These are phyloP conservation scores for Sordariomycetes sp. DNA, from an alignment of 2,329 filamentous ascomycete species.

Conservation along the genomic window DNA sequence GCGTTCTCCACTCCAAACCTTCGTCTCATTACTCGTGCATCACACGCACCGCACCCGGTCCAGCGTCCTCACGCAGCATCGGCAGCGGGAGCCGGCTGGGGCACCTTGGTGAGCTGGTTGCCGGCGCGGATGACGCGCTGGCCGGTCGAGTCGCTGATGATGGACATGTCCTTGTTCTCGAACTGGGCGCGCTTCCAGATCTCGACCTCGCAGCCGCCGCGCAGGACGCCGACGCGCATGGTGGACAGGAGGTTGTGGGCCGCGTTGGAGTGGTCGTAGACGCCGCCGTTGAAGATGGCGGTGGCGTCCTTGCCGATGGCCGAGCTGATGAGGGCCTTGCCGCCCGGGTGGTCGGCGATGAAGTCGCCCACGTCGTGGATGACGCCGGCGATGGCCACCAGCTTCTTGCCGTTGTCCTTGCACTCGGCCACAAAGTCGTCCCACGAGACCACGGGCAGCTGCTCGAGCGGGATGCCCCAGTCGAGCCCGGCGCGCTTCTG, in stretches of 20 bases:
- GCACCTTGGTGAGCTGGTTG: slow-evolving; percentile 72
- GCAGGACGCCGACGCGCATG: slow-evolving; percentile 79
- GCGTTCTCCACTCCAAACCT: not conserved
- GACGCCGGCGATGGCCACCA: slow-evolving; percentile 71
- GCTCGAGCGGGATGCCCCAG: slow-evolving; percentile 78
- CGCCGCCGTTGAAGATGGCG: slow-evolving; percentile 84
- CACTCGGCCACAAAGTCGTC: slow-evolving; percentile 72
- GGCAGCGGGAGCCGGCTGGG: slow-evolving; percentile 69
- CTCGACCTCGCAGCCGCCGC: slow-evolving; percentile 80
- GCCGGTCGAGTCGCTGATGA: slow-evolving; percentile 70
- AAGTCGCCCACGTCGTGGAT: slow-evolving; percentile 79
- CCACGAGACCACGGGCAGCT: slow-evolving; percentile 78
- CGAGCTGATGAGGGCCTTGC: slow-evolving; percentile 73
- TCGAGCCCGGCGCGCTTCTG: slow-evolving; percentile 73
- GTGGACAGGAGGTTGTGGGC: slow-evolving; percentile 82
- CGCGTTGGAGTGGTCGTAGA: slow-evolving; percentile 83
- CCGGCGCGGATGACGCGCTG: slow-evolving; percentile 79
- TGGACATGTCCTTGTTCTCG: slow-evolving; percentile 73
- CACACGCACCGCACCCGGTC: not conserved
- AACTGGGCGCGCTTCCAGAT: slow-evolving; percentile 84
- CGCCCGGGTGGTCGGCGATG: slow-evolving; percentile 84
- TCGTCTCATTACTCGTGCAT: not conserved
- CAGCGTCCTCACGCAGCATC: slow-evolving; percentile 56
- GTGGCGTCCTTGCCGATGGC: slow-evolving; percentile 82
- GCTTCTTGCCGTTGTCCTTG: slow-evolving; percentile 61